Conservation (phyloP, 2,329 filamentous ascomycete genomes). For the Diplodia mutila region DNA sequence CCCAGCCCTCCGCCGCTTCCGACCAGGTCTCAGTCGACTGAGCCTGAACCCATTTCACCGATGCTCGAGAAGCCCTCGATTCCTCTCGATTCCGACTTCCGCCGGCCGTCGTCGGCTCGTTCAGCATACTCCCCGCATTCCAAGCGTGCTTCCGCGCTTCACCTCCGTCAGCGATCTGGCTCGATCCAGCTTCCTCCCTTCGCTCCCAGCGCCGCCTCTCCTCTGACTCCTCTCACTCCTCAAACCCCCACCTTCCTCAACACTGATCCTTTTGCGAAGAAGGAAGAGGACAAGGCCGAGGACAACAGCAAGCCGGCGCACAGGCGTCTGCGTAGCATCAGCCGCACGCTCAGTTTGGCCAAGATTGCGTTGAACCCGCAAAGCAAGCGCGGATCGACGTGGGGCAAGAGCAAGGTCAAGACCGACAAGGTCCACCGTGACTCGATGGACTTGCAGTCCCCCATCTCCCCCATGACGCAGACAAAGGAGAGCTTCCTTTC, state of each 20-base stretch:
- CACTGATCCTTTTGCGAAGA: conserved; percentile 44
- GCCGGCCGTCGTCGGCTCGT: conserved; percentile 21
- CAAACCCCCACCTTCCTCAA: conserved; percentile 42
- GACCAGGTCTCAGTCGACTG: conserved; percentile 12
- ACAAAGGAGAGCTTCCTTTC: conserved; percentile 7
- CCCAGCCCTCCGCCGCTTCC: conserved; percentile 17
- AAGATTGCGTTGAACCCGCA: conserved; percentile 42
- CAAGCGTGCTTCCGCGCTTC: conserved; percentile 17
- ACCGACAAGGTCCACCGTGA: conserved; percentile 10
- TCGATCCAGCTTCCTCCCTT: conserved; percentile 24
- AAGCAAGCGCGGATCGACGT: conserved; percentile 13
- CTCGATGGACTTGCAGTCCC: conserved; percentile 12
- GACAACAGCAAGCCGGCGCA: conserved; percentile 31
- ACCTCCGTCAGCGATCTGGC: conserved; percentile 22
- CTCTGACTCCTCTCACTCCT: conserved; percentile 37
- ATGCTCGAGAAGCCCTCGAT: conserved; percentile 6
- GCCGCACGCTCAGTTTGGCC: conserved; percentile 42
- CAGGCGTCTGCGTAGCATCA: conserved; percentile 43
- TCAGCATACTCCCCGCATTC: conserved; percentile 23
- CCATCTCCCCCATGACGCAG: conserved; percentile 23
- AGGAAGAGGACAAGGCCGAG: conserved; percentile 16
- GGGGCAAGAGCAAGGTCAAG: conserved; percentile 22
- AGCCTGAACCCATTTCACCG: conserved; percentile 15
- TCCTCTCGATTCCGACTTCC: not conserved
- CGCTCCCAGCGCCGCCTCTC: conserved; percentile 29